phyloP scores from a whole-genome alignment of 176 grass and related monocot species.

The Zea luxurians region DNA sequence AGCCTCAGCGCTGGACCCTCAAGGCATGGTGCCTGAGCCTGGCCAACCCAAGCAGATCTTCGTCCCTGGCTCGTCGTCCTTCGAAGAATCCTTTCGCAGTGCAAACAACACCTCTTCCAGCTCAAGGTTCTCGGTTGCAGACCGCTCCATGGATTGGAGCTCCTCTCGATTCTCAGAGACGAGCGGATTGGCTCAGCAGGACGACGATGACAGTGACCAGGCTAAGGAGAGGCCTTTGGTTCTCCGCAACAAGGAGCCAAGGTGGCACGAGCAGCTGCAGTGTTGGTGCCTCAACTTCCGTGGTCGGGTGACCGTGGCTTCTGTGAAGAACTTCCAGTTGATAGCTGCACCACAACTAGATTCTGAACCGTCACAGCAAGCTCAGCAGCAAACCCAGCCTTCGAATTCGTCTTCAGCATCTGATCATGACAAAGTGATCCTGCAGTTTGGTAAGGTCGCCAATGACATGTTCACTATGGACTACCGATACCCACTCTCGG shows the following conservation, averaged over 20 bases:
- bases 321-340: conserved; percentile 85
- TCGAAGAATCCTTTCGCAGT: conserved; percentile 69
- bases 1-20: conserved; percentile 58
- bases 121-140: conserved; percentile 49
- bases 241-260: conserved; percentile 70
- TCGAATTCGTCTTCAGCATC: conserved; percentile 30
- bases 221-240: conserved; percentile 65
- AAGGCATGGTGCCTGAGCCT: conserved; percentile 58
- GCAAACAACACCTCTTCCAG: conserved; percentile 46
- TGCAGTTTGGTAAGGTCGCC: conserved; percentile 55
- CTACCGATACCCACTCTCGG: conserved; percentile 45
- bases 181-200: conserved; percentile 34
- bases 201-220: conserved; percentile 29
- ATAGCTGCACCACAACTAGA: conserved; percentile 45
- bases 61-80: conserved; percentile 47
- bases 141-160: conserved; percentile 61
- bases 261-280: conserved; percentile 89
- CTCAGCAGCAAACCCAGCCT: conserved; percentile 43
- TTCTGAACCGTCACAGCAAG: conserved; percentile 35
- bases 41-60: conserved; percentile 58
- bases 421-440: conserved; percentile 37
- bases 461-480: conserved; percentile 63
- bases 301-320: conserved; percentile 67
- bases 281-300: conserved; percentile 93
- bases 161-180: conserved; percentile 72